Evolutionary conservation across 2,329 filamentous ascomycete species (phyloP).

Genomic region (Hypoxylon sp.): DNA sequence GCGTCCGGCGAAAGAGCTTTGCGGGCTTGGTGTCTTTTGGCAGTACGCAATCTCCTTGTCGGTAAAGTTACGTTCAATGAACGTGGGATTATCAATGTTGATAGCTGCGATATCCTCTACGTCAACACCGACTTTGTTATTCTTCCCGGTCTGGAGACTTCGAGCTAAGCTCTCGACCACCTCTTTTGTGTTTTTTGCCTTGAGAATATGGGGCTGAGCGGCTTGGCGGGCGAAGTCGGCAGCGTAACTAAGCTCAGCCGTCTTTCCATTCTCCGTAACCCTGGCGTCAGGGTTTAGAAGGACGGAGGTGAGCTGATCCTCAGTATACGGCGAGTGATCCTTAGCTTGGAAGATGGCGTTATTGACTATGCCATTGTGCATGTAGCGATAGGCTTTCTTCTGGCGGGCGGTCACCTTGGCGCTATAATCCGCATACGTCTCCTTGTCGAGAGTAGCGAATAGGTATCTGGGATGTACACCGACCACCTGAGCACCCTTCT

Average conservation of each 20-base stretch:
- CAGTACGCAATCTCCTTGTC: slow-evolving; percentile 88
- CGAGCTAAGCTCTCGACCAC: slow-evolving; percentile 84
- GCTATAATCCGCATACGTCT: slow-evolving; percentile 85
- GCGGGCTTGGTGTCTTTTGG: slow-evolving; percentile 80
- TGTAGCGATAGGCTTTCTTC: slow-evolving; percentile 99
- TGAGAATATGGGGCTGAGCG: slow-evolving; percentile 63
- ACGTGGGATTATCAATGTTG: slow-evolving; percentile 94
- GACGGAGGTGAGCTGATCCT: slow-evolving; percentile 87
- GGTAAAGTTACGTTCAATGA: slow-evolving; percentile 96
- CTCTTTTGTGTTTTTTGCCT: slow-evolving; percentile 76
- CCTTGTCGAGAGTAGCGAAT: slow-evolving; percentile 91
- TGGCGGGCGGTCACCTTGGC: slow-evolving; percentile 91
- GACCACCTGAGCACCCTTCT: slow-evolving; percentile 98
- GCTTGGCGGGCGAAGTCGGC: slow-evolving; percentile 76
- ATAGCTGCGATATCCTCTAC: slow-evolving; percentile 90
- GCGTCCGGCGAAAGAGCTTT: slow-evolving; percentile 92
- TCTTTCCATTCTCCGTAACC: slow-evolving; percentile 88
- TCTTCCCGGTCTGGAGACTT: slow-evolving; percentile 63
- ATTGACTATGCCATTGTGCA: slow-evolving; percentile 98
- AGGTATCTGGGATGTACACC: slow-evolving; percentile 96
- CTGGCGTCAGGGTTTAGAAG: slow-evolving; percentile 96
- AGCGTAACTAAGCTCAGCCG: slow-evolving; percentile 81
- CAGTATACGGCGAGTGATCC: slow-evolving; percentile 88
- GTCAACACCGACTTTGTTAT: slow-evolving; percentile 91
- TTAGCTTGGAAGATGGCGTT: slow-evolving; percentile 98